Conservation (phyloP, 2,329 filamentous ascomycete species). For the Colletotrichum neosansevieriae region DNA sequence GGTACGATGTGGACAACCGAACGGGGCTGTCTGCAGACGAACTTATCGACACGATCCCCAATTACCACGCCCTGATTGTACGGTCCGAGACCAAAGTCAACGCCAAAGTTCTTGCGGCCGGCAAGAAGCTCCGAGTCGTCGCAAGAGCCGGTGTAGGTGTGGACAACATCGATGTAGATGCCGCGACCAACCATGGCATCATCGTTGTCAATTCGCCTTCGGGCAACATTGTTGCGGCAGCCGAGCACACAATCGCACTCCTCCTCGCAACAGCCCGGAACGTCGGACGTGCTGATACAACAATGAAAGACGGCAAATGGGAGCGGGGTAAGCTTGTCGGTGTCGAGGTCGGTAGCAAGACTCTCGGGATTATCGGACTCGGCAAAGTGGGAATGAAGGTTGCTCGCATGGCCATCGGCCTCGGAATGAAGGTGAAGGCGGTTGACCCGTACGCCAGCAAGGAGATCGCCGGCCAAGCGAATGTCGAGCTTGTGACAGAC, state of each 20-base stretch:
- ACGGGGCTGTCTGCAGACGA: constrained; percentile 72
- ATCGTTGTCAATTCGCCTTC: constrained; percentile 85
- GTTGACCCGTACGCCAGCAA: constrained; percentile 83
- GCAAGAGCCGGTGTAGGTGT: constrained; percentile 85
- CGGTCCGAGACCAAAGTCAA: constrained; percentile 87
- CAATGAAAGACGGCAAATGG: constrained; percentile 79
- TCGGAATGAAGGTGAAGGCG: constrained; percentile 81
- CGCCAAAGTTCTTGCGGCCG: constrained; percentile 72
- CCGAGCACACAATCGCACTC: constrained; percentile 81
- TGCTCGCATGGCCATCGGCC: constrained; percentile 80
- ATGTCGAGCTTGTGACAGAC: constrained; percentile 71
- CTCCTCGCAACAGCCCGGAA: constrained; percentile 81
- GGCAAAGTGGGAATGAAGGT: constrained; percentile 89
- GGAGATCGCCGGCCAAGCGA: constrained; percentile 76
- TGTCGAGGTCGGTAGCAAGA: constrained; percentile 83
- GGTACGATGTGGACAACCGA: constrained; percentile 77
- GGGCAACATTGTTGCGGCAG: constrained; percentile 84
- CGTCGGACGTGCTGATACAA: constrained; percentile 76
- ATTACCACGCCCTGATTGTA: constrained; percentile 82
- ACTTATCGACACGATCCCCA: constrained; percentile 73
- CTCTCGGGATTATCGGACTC: constrained; percentile 79
- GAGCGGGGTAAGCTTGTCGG: constrained; percentile 81
- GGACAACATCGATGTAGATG: constrained; percentile 83
- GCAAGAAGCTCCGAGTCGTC: constrained; percentile 79
- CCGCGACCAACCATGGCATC: constrained; percentile 78